Evolutionary conservation across 441 rosid species (phyloP), one percentile per base, ranked within the genome.

Genomic region (Geranium incanum): DNA sequence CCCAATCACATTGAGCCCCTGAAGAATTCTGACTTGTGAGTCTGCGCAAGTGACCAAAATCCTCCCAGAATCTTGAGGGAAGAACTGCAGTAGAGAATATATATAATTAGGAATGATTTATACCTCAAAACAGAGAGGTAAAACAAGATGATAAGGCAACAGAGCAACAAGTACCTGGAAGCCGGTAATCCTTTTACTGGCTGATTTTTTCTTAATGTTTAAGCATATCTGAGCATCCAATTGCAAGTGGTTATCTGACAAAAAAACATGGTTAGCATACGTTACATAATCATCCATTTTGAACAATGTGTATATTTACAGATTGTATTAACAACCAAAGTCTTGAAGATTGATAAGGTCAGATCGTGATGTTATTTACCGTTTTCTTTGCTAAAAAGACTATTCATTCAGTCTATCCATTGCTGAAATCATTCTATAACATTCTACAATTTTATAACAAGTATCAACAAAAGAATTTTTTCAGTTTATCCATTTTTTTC

Each of bases 31-130:
- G 72, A 93, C 88, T 77, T 86, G 89, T 15, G 97, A 88, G 85
- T 91, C 99, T 18, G 94, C 98, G 45, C 88, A 93, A 36, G 95
- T 85, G 68, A 95, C 97, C 79, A 93, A 79, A 74, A 95, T 82
- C 82, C 86, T 89, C 83, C 86, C 89, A 4, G 89, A 82, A 69
- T 91, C 94, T 0, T 80, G 85, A 1, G 96, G 89, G 68, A 83
- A 86, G 77, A 88, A 86, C 95, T 92, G 89, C 21, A 62, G 55
- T 12, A 12, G 71, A 63, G 21, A 16, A 41, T 19, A 64, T 52
- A 16, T 52, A 16, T 28, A 63, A 75, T 74, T 37, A 80, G 67
- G 67, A 70, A 66, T 6, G 36, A 9, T 6, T 43, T 36, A 9
- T 21, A 63, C 37, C 5, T 6, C 36, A 16, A 39, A n/a, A 7